A percentile compares a stretch with the other conserved stretches of the same genome.
Evolutionary conservation across 306 rosid genomes (phyloP).

Genomic region (Begonia fuchsioides): DNA sequence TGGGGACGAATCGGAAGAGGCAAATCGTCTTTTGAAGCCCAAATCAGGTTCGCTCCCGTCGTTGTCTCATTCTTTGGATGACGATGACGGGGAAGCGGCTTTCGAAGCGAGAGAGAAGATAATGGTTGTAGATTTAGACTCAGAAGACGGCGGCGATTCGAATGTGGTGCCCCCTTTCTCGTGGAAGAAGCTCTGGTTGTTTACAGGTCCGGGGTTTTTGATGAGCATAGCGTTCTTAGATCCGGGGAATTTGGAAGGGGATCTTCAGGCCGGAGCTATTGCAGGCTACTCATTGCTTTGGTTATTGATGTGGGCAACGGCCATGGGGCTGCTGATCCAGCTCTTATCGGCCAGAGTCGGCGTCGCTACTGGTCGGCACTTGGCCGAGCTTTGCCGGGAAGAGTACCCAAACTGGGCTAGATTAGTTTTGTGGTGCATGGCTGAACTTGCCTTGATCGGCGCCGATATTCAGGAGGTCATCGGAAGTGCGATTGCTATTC

Average conservation of each 20-base stretch:
- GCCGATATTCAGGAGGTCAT: slow-evolving; percentile 96
- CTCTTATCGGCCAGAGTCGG: slow-evolving; percentile 81
- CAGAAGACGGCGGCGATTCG: slow-evolving; percentile 18
- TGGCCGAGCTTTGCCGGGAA: slow-evolving; percentile 83
- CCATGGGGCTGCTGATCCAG: slow-evolving; percentile 78
- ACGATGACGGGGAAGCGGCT: slow-evolving; percentile 22
- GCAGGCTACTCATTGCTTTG: slow-evolving; percentile 88
- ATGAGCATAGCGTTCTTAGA: slow-evolving; percentile 94
- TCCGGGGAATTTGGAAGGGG: slow-evolving; percentile 93
- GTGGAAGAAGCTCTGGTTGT: slow-evolving; percentile 92
- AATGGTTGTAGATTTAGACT: slow-evolving; percentile 28
- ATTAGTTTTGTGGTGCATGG: slow-evolving; percentile 72
- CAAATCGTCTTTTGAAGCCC: slow-evolving; percentile 27
- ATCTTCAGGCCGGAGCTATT: slow-evolving; percentile 83
- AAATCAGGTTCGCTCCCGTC: slow-evolving; percentile 7
- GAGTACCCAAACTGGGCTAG: slow-evolving; percentile 89
- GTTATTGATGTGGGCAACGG: slow-evolving; percentile 91
- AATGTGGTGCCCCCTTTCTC: slow-evolving; percentile 53
- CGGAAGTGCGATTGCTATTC: slow-evolving; percentile 91
- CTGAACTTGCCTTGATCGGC: slow-evolving; percentile 91
- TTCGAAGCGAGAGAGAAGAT: slow-evolving; percentile 66
- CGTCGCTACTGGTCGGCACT: slow-evolving; percentile 83
- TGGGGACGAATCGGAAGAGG: slow-evolving; percentile 37
- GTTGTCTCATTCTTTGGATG: slow-evolving; percentile 1
- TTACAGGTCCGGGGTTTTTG: slow-evolving; percentile 86